Base-by-base conservation (phyloP, 2,329 filamentous ascomycete genomes). In the Claviceps paspali region DNA sequence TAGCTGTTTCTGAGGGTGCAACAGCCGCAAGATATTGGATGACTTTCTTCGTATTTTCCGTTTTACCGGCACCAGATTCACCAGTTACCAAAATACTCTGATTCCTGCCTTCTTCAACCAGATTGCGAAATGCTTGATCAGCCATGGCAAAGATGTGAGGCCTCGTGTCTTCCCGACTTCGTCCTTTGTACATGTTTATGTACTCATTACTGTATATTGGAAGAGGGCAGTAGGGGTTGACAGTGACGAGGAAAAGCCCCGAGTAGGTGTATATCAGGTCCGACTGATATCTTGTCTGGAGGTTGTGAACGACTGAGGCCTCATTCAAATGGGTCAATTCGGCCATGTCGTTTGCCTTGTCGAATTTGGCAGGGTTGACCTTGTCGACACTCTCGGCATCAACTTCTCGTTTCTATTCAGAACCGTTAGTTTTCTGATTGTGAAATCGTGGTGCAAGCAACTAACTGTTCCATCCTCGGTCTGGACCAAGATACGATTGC, bases 221-320 rank as follows among this genome's bases (percentile, higher is more conserved):
- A 8, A 98, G 63, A 2, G 86, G 77, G 45, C 86, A 93, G 61
- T 98, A 98, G 1, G 92, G 91, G 54, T 98, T 98, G 44, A 98
- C 82, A 1, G 92, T 92, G 34, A 98, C 91, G 52, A 98, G 67
- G 63, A 98, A 98, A 29, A 98, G 69, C 0, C 91, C 91, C 0
- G 91, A 98, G 58, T 98, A 98, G 17, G 91, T 98, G 65, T 92
- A 98, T 48, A 98, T 98, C 43, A 98, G 64, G 60, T 98, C 91
- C 31, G 91, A 74, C 57, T 95, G 85, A 56, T 98, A 98, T 60
- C 91, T 72, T 68, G 84, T 88, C 48, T 93, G 82, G 40, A 98
- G 71, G 54, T 98, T 98, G 63, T 98, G 87, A 36, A 98, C 87
- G 36, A 98, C 91, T 0, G 91, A 96, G 17, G 88, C 83, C 62